phyloP scores from a whole-genome alignment of 768 basidiomycete species.

The Leccinum fibrillosum region DNA sequence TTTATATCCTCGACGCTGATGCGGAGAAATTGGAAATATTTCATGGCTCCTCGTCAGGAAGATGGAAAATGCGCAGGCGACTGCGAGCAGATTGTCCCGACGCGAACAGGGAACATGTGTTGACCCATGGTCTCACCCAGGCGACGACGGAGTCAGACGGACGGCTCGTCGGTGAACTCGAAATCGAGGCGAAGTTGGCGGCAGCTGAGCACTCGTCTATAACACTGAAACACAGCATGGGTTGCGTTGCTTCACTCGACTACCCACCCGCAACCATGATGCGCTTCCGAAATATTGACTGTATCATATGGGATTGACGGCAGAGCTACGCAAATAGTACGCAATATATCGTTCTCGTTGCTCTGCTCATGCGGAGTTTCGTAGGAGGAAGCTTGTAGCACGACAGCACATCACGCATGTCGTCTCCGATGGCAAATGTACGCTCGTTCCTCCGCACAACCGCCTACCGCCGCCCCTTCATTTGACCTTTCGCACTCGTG shows the following conservation, averaged over 20 bases:
- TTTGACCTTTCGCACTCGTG: background rate
- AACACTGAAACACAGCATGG: background rate
- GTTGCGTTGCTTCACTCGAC: background rate
- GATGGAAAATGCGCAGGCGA: too few species aligned
- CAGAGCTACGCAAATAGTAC: conserved; percentile 10
- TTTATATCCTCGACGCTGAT: too few species aligned
- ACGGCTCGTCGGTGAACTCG: conserved; percentile 20
- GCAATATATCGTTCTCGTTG: background rate
- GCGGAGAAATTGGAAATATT: too few species aligned
- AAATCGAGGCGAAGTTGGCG: conserved; percentile 18
- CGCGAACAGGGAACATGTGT: too few species aligned
- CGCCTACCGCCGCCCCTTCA: conserved; percentile 8
- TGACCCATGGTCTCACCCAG: conserved; percentile 26
- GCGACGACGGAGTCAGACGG: conserved; percentile 24
- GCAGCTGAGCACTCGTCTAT: background rate
- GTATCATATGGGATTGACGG: conserved; percentile 26
- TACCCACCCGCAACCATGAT: conserved; percentile 14
- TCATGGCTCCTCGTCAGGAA: too few species aligned
- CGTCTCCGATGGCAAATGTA: conserved; percentile 94
- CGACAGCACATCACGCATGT: conserved; percentile 80
- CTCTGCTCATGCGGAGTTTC: conserved; percentile 1
- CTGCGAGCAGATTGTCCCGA: too few species aligned
- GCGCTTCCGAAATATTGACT: conserved; percentile 73
- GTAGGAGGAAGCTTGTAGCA: conserved; percentile 28
- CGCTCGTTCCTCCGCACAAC: conserved; percentile 73